A percentile compares a stretch with the other conserved stretches of the same genome.
Conservation (phyloP, 2,329 filamentous ascomycete genomes). For the Ceratocystis harringtonii region DNA sequence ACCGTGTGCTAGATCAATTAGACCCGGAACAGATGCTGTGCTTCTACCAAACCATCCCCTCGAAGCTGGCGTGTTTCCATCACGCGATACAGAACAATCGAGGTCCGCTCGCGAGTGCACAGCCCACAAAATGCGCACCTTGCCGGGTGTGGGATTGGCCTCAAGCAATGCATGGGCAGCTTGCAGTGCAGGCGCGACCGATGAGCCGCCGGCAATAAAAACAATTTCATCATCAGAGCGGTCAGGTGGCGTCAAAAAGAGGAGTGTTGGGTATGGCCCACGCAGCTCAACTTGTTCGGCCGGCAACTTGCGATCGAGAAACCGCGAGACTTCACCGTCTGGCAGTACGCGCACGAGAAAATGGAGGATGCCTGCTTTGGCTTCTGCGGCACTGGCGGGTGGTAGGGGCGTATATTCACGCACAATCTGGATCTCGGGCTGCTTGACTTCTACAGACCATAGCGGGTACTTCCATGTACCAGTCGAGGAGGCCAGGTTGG, state of each 20-base stretch:
- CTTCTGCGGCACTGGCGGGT: conserved; percentile 25
- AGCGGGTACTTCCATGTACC: conserved; percentile 38
- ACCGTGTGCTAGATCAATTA: conserved; percentile 19
- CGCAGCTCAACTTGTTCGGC: conserved; percentile 58
- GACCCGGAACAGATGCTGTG: conserved; percentile 7
- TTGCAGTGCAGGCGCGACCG: conserved; percentile 80
- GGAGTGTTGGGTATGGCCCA: conserved; percentile 60
- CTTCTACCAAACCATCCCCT: conserved; percentile 18
- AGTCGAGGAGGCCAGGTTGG: conserved; percentile 17
- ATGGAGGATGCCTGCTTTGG: conserved; percentile 36
- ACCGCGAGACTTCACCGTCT: conserved; percentile 73
- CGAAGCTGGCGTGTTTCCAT: neutral
- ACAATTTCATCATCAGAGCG: conserved; percentile 36
- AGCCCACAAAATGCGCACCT: conserved; percentile 69
- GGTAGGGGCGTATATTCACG: conserved; percentile 84
- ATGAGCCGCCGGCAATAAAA: conserved; percentile 84
- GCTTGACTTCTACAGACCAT: conserved; percentile 86
- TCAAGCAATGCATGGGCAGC: conserved; percentile 49
- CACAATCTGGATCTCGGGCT: conserved; percentile 85
- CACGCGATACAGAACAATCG: conserved; percentile 20
- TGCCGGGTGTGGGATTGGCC: conserved; percentile 18
- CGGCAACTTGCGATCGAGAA: conserved; percentile 50
- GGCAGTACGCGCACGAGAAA: conserved; percentile 67
- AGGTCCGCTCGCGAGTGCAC: conserved; percentile 44
- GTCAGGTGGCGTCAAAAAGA: conserved; percentile 27